Conservation (phyloP, 2,329 filamentous ascomycete genomes). For the Stemphylium beticola region DNA sequence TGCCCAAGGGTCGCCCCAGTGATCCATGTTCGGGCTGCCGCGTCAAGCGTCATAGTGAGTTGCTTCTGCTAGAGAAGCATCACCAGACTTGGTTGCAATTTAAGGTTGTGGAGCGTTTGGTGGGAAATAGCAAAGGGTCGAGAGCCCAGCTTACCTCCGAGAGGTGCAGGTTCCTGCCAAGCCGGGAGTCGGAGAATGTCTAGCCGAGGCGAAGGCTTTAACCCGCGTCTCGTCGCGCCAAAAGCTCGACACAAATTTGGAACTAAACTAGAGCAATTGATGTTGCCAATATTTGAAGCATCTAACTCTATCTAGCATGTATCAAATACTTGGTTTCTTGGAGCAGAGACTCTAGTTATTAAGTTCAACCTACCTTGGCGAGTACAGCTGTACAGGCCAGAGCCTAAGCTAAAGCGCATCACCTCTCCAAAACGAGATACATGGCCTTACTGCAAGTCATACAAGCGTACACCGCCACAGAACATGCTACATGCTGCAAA, state of each 20-base stretch:
- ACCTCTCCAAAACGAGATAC: too few relatives aligned
- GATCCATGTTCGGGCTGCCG: conserved; percentile 45
- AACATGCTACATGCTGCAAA: too few relatives aligned
- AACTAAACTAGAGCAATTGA: too few relatives aligned
- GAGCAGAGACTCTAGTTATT: too few relatives aligned
- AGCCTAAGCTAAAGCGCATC: too few relatives aligned
- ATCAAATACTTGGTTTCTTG: too few relatives aligned
- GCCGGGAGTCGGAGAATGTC: conserved; percentile 9
- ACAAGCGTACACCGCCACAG: too few relatives aligned
- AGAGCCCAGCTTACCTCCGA: conserved; percentile 14
- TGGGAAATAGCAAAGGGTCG: neutral
- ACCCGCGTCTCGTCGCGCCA: neutral
- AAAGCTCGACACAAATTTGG: neutral
- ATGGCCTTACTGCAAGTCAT: too few relatives aligned
- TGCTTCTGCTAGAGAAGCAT: conserved; percentile 39
- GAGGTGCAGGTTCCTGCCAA: conserved; percentile 19
- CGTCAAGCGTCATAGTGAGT: conserved; percentile 47
- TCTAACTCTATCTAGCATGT: too few relatives aligned
- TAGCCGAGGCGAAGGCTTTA: neutral
- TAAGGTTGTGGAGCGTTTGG: neutral
- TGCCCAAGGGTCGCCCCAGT: conserved; percentile 52
- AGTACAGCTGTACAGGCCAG: too few relatives aligned
- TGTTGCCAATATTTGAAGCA: too few relatives aligned
- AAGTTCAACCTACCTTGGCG: too few relatives aligned
- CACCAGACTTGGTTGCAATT: conserved; percentile 12